Percentiles rank a stretch among this genome's conserved stretches.
phyloP scores from a whole-genome alignment of 176 grass and related monocot species.

The Oryza glaberrima region DNA sequence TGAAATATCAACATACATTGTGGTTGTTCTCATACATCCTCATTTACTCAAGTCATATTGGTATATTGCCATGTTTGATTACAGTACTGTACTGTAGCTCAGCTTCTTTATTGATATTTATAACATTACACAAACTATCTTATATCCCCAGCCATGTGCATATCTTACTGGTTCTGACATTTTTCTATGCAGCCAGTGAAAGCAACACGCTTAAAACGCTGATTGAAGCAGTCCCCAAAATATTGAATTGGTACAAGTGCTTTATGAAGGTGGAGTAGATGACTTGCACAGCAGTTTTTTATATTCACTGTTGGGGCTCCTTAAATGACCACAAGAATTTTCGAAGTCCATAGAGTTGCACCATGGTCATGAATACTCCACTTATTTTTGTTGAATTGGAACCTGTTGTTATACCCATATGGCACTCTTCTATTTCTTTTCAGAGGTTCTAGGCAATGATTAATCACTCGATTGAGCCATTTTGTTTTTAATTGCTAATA shows the following conservation, averaged over 20 bases:
- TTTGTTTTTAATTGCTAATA: not conserved
- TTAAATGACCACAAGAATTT: constrained; percentile 32
- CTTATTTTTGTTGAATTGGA: constrained; percentile 2
- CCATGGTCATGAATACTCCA: not conserved
- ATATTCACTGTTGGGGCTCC: constrained; percentile 12
- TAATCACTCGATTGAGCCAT: not conserved
- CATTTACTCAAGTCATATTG: not conserved
- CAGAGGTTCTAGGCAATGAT: not conserved
- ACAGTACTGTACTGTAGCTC: not conserved
- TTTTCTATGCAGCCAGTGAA: constrained; percentile 67
- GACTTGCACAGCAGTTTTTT: constrained; percentile 7
- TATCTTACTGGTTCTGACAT: constrained; percentile 24
- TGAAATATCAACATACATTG: not conserved
- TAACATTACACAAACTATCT: too few species aligned
- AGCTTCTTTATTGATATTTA: constrained; percentile 7
- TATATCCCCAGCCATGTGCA: not conserved
- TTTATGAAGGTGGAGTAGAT: constrained; percentile 71
- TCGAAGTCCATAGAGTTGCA: not conserved
- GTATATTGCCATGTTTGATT: not conserved
- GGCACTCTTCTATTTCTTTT: not conserved
- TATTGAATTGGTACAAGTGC: constrained; percentile 74
- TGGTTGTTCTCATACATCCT: not conserved
- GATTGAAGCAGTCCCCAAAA: constrained; percentile 74
- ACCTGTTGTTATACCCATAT: constrained; percentile 4
- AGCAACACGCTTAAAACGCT: constrained; percentile 58